phyloP scores from a whole-genome alignment of 345 rosid species.

The Pistacia atlantica region DNA sequence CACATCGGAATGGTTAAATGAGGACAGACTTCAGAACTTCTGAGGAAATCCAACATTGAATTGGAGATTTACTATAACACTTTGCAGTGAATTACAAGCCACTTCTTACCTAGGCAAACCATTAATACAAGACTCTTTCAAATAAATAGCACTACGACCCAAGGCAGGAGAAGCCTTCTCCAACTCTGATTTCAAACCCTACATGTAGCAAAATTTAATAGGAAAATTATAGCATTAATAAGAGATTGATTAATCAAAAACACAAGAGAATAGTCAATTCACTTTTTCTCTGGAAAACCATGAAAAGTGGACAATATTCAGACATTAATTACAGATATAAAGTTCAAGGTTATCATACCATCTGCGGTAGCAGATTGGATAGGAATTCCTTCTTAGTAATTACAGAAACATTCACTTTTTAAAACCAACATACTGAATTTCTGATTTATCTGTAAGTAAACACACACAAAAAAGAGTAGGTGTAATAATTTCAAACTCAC shows the following conservation, averaged over 20 bases:
- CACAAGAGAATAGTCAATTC: not conserved
- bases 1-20: not conserved
- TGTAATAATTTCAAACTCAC: not conserved
- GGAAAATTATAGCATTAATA: not conserved
- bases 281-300: not conserved
- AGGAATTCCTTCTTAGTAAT: not conserved
- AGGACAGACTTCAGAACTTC: not conserved
- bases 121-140: constrained; percentile 82
- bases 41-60: not conserved
- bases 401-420: not conserved
- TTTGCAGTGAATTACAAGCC: not conserved
- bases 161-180: constrained; percentile 90
- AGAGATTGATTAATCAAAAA: not conserved
- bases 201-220: constrained; percentile 4
- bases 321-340: not conserved
- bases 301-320: not conserved
- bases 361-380: not conserved
- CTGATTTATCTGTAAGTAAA: not conserved
- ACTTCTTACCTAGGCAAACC: constrained; percentile 72
- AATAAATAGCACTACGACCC: constrained; percentile 81
- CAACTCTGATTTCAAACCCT: constrained; percentile 95
- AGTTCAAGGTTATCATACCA: not conserved
- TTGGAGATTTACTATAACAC: not conserved
- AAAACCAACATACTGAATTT: not conserved
- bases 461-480: not conserved